Evolutionary conservation across 345 rosid species (phyloP).

Genomic region (Citrus maxima): DNA sequence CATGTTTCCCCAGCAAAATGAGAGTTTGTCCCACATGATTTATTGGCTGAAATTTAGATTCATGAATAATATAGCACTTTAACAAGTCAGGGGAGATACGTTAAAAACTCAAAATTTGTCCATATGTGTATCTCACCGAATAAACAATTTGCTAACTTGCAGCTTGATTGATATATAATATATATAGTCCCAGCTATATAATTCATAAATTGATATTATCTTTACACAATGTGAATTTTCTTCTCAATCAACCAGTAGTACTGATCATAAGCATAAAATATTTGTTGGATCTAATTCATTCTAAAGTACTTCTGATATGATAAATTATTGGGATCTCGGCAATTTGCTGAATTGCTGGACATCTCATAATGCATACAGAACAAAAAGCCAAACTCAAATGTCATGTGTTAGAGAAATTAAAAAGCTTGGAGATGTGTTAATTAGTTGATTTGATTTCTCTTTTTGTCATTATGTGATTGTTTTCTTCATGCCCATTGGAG

Average conservation of each 20-base stretch:
- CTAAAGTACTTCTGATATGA: not conserved
- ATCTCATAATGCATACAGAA: not conserved
- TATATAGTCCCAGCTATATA: no score
- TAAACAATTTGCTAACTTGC: no score
- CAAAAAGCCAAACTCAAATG: not conserved
- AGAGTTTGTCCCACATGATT: not conserved
- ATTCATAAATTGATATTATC: no score
- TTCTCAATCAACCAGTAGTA: not conserved
- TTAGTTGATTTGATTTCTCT: not conserved
- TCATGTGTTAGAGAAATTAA: not conserved
- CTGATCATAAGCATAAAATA: not conserved
- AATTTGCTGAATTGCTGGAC: not conserved
- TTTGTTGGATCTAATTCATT: not conserved
- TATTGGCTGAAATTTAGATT: not conserved
- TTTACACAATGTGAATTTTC: not conserved
- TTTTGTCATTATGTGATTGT: slow-evolving; percentile 10
- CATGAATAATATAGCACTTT: not conserved
- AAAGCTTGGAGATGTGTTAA: not conserved
- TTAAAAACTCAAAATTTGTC: no score
- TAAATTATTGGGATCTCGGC: not conserved
- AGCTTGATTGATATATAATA: no score
- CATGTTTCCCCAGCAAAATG: not conserved
- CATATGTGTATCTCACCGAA: no score
- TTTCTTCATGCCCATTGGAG: not conserved
- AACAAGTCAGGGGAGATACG: not conserved